Evolutionary conservation across 2,329 filamentous ascomycete genomes (phyloP).

Genomic region (Neocatenulostroma microsporum): DNA sequence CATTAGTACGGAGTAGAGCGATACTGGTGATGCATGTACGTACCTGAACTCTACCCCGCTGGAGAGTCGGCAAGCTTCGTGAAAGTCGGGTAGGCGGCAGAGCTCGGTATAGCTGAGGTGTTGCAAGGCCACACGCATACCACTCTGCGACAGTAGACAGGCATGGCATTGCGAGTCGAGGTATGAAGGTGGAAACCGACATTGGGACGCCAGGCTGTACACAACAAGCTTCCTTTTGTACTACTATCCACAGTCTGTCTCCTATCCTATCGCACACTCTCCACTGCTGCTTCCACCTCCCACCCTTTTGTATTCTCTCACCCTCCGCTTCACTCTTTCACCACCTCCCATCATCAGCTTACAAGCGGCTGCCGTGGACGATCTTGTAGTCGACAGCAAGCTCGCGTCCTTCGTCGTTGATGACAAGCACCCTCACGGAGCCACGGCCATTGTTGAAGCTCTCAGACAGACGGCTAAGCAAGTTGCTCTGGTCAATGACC

Average conservation of each 20-base stretch:
- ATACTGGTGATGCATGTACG: too few species aligned
- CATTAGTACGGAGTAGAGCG: too few species aligned
- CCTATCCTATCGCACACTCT: constrained; percentile 5
- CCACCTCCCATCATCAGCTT: constrained; percentile 25
- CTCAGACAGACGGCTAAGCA: constrained; percentile 70
- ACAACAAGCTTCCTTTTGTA: too few species aligned
- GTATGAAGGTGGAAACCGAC: too few species aligned
- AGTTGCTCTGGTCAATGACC: constrained; percentile 89
- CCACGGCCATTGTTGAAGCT: constrained; percentile 89
- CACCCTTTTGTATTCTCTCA: not conserved
- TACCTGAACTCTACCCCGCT: too few species aligned
- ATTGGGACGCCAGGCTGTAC: too few species aligned
- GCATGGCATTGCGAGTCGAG: too few species aligned
- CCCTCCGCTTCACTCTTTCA: not conserved
- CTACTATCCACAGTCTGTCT: constrained; percentile 7
- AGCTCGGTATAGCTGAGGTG: too few species aligned
- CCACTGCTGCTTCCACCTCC: not conserved
- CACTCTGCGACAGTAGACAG: too few species aligned
- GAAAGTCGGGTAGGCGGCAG: too few species aligned
- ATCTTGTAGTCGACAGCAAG: constrained; percentile 99
- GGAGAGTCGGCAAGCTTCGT: too few species aligned
- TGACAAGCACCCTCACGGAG: constrained; percentile 88
- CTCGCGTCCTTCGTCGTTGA: constrained; percentile 87
- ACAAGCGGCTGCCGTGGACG: constrained; percentile 69
- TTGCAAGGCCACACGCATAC: too few species aligned